Conservation (phyloP, 805 yeast species). For the Isabelozyma rhagii region DNA sequence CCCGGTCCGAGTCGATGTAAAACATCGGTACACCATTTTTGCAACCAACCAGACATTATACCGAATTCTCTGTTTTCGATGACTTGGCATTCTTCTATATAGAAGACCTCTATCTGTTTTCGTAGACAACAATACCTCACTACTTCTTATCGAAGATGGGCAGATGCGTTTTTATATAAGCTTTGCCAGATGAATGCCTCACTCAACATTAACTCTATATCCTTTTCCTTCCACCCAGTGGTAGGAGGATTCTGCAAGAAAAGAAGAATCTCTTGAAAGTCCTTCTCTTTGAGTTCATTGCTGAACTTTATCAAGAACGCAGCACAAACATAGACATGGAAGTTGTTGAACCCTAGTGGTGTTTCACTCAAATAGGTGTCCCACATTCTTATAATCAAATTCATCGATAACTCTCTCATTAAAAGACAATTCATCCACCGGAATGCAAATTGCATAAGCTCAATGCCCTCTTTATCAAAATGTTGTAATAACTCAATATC, state of each 20-base stretch:
- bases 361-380: slow-evolving; percentile 84
- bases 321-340: slow-evolving; percentile 96
- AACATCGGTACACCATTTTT: too few relatives aligned
- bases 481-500: slow-evolving; percentile 73
- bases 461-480: slow-evolving; percentile 78
- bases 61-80: not conserved
- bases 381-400: slow-evolving; percentile 91
- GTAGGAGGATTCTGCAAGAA: slow-evolving; percentile 92
- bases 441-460: slow-evolving; percentile 92
- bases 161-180: slow-evolving; percentile 82
- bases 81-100: too few relatives aligned
- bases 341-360: slow-evolving; percentile 79
- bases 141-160: slow-evolving; percentile 57
- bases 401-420: slow-evolving; percentile 86
- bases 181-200: slow-evolving; percentile 98
- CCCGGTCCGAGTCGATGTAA: too few relatives aligned
- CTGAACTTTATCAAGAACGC: slow-evolving; percentile 92
- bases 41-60: too few relatives aligned
- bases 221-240: slow-evolving; percentile 77
- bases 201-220: slow-evolving; percentile 85
- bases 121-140: too few relatives aligned
- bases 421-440: slow-evolving; percentile 98
- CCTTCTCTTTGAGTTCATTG: slow-evolving; percentile 72
- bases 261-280: slow-evolving; percentile 90
- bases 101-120: too few relatives aligned